phyloP scores from a whole-genome alignment of 2,329 filamentous ascomycete genomes.

The Seiridium cupressi region DNA sequence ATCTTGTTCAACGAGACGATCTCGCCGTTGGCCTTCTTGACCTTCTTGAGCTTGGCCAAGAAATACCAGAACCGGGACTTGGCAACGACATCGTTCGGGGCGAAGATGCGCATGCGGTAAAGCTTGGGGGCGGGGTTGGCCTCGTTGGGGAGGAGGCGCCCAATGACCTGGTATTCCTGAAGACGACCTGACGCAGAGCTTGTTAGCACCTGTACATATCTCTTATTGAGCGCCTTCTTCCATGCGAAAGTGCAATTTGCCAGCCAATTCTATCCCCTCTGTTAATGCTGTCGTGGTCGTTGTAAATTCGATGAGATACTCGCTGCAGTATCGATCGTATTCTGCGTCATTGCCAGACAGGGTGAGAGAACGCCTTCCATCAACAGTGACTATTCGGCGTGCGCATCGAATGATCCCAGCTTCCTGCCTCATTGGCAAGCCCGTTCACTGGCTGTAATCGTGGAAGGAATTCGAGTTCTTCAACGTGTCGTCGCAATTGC shows the following conservation, averaged over 20 bases:
- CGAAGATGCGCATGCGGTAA: constrained; percentile 99
- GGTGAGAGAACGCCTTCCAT: too few species aligned
- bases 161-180: constrained; percentile 99
- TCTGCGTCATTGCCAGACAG: too few species aligned
- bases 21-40: constrained; percentile 99
- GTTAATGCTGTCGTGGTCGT: not conserved
- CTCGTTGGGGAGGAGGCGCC: constrained; percentile 98
- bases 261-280: too few species aligned
- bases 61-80: constrained; percentile 99
- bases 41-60: constrained; percentile 97
- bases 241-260: too few species aligned
- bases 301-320: too few species aligned
- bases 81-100: constrained; percentile 94
- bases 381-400: too few species aligned
- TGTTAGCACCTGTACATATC: constrained; percentile 27
- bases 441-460: not conserved
- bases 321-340: too few species aligned
- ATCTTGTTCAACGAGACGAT: constrained; percentile 98
- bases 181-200: constrained; percentile 76
- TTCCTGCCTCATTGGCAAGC: too few species aligned
- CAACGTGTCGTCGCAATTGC: not conserved
- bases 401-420: too few species aligned
- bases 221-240: not conserved
- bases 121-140: constrained; percentile 95
- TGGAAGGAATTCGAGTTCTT: not conserved